Percentiles rank a stretch among this genome's conserved stretches.
Conservation (phyloP, 2,329 filamentous ascomycete genomes). For the Dactylellina drechsleri region DNA sequence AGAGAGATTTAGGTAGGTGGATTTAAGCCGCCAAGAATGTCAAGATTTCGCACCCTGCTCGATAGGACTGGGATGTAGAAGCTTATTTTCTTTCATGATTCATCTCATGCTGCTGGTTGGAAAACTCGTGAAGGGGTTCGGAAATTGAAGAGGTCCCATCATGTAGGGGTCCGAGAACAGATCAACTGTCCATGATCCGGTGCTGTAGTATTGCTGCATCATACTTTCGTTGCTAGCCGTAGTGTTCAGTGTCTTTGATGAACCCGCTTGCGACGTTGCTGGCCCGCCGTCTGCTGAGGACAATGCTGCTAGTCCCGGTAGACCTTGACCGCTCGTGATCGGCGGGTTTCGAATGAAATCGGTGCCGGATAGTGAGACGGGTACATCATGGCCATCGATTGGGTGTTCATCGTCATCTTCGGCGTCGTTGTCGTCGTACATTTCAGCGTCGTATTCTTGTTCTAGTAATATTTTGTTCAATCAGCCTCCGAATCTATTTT, state of each 20-base stretch:
- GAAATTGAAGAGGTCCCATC: conserved; percentile 47
- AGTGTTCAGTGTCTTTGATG: conserved; percentile 28
- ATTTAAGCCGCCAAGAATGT: background rate
- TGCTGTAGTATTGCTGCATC: conserved; percentile 48
- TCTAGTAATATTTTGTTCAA: conserved; percentile 21
- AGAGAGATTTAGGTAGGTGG: background rate
- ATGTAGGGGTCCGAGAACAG: conserved; percentile 52
- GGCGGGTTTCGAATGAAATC: conserved; percentile 39
- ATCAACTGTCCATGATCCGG: conserved; percentile 52
- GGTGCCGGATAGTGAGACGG: conserved; percentile 23
- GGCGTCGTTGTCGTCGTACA: conserved; percentile 50
- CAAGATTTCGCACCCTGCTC: conserved; percentile 2
- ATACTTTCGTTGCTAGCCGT: conserved; percentile 43
- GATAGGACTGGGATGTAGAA: background rate
- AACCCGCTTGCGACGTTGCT: conserved; percentile 20
- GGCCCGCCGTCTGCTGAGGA: conserved; percentile 28
- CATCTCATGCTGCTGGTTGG: conserved; percentile 55
- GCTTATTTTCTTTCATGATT: conserved; percentile 1
- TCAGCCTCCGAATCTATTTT: background rate
- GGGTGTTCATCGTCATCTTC: conserved; percentile 41
- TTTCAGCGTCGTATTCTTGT: conserved; percentile 52
- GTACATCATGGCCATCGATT: conserved; percentile 39
- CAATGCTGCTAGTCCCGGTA: conserved; percentile 36
- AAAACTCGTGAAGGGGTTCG: conserved; percentile 49
- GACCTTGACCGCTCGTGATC: conserved; percentile 35